Evolutionary conservation across 2,329 filamentous ascomycete species (phyloP), one percentile per base, ranked within the genome.

Genomic region (Trichoderma sp.): DNA sequence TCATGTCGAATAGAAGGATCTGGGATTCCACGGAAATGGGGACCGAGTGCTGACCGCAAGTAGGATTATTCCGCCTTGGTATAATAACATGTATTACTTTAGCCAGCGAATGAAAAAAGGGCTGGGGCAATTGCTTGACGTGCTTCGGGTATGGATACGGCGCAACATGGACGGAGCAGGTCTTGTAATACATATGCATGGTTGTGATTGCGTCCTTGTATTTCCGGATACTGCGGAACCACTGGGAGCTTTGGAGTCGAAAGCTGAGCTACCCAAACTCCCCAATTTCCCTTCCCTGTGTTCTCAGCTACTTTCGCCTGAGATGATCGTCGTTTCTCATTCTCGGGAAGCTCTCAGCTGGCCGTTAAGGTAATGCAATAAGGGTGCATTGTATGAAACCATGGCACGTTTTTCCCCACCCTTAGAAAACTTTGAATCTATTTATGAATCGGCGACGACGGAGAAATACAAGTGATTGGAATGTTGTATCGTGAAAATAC

Each of bases 351-450:
- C 28, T 24, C 21, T 30, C 66, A 69, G 66, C 56, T 69, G n/a
- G 24, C 32, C 28, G n/a, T 51, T 32, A 51, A 61, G 28, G 56
- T 36, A 69, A 61, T 51, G 66, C 36, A 47, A 61, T 60, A 61
- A 61, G 66, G 66, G 66, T 69, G 56, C 56, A 69, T 69, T 51
- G 26, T 69, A 69, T 69, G 56, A 69, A 61, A 69, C 66, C 36
- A 60, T 61, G 57, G 28, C 66, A 69, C 66, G 66, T 69, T 69
- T 60, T 69, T 61, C 32, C 66, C 28, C 66, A 57, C 36, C 26
- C 14, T 61, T 43, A 18, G 6, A 12, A 43, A 61, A 69, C 24
- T 47, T 61, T 69, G 66, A 61, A 47, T 69, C 56, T 60, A 69
- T 61, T 69, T 47, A 57, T 34, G 30, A 39, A 26, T 67, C 15